phyloP scores from a whole-genome alignment of 148 eudicot genomes.

The Suaeda aralocaspica region DNA sequence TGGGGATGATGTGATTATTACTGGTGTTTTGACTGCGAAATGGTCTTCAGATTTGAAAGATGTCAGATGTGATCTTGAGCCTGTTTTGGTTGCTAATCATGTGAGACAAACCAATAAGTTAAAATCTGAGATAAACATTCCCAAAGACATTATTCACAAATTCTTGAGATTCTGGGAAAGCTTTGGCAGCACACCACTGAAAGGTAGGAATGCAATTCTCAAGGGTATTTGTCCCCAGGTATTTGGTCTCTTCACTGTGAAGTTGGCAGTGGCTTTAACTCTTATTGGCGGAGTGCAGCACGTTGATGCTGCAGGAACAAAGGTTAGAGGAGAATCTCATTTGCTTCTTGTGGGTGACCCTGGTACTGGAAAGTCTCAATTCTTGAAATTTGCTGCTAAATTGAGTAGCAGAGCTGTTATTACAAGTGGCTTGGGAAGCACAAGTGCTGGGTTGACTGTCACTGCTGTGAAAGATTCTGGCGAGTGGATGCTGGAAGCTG shows the following conservation, averaged over 20 bases:
- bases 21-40: slow-evolving; percentile 83
- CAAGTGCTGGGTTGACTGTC: slow-evolving; percentile 96
- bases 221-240: slow-evolving; percentile 83
- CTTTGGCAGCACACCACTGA: slow-evolving; percentile 60
- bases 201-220: slow-evolving; percentile 90
- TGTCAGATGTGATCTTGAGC: slow-evolving; percentile 94
- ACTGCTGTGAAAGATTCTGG: slow-evolving; percentile 97
- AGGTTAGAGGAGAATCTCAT: slow-evolving; percentile 95
- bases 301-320: slow-evolving; percentile 92
- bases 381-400: slow-evolving; percentile 83
- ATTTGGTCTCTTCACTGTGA: slow-evolving; percentile 93
- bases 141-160: slow-evolving; percentile 46
- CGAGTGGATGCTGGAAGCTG: slow-evolving; percentile 99
- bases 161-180: slow-evolving; percentile 71
- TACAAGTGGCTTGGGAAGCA: slow-evolving; percentile 91
- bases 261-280: slow-evolving; percentile 89
- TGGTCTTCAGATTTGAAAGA: slow-evolving; percentile 91
- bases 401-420: slow-evolving; percentile 88
- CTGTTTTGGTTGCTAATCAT: slow-evolving; percentile 76
- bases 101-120: slow-evolving; percentile 76
- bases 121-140: slow-evolving; percentile 72
- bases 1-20: slow-evolving; percentile 87
- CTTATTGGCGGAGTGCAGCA: slow-evolving; percentile 98
- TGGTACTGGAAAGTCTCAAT: slow-evolving; percentile 93
- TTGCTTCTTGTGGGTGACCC: slow-evolving; percentile 97